Evolutionary conservation across 257 asterid genomes (phyloP).

Genomic region (Rehmannia glutinosa): DNA sequence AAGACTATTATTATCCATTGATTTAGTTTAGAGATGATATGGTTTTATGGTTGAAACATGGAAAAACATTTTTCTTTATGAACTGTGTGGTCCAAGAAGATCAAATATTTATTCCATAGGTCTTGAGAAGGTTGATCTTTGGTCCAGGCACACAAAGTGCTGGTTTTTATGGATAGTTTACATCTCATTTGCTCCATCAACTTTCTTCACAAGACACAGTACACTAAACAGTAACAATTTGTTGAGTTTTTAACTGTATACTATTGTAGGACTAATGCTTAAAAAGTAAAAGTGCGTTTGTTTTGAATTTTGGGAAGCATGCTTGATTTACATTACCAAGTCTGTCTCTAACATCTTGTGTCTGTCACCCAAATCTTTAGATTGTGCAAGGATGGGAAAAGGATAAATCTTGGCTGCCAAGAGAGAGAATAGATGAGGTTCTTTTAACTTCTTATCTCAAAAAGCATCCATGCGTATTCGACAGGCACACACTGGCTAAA

Average conservation of each 20-base stretch:
- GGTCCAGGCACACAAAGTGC: slow-evolving; percentile 1
- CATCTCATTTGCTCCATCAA: too few relatives aligned
- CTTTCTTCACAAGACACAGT: not conserved
- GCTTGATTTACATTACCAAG: slow-evolving; percentile 3
- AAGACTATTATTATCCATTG: not conserved
- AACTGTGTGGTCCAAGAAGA: not conserved
- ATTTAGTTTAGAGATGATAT: not conserved
- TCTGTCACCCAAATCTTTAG: slow-evolving; percentile 34
- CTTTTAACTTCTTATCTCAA: not conserved
- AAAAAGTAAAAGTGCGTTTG: not conserved
- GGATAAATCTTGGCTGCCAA: slow-evolving; percentile 81
- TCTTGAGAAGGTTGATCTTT: not conserved
- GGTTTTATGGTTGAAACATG: not conserved
- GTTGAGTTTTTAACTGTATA: not conserved
- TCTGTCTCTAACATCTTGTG: slow-evolving; percentile 17
- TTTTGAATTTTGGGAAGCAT: not conserved
- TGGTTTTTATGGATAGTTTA: not conserved
- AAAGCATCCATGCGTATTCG: slow-evolving; percentile 9
- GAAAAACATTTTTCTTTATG: not conserved
- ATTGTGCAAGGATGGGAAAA: slow-evolving; percentile 73
- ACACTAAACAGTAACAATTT: not conserved
- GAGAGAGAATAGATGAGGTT: slow-evolving; percentile 94
- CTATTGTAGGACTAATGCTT: too few relatives aligned
- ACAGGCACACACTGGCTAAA: not conserved
- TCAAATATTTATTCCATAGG: too few relatives aligned